Evolutionary conservation across 106 monocot genomes (phyloP), one percentile per base, ranked within the genome.

Genomic region (Posidonia australis): DNA sequence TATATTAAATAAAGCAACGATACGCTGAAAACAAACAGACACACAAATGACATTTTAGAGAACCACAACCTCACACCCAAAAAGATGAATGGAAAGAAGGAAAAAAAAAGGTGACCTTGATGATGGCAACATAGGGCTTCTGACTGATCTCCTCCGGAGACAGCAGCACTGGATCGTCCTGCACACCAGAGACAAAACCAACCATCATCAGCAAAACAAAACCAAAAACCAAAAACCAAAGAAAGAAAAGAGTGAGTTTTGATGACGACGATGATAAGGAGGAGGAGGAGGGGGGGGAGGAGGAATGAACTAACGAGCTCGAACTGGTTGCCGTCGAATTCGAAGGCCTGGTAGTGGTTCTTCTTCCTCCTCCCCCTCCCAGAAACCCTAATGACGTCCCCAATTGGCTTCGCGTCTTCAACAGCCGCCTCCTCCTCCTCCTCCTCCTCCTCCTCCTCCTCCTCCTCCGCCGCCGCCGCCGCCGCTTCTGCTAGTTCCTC

Each of bases 71-170:
- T 9, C 22, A 45, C 6, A 64, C n/a, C 25, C 13, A 26, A 47
- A 26, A 24, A 24, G 22, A n/a, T n/a, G 44, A 11, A 57, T 44
- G 21, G 18, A 58, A 44, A 5, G 22, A 44, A 22, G 16, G 20
- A 32, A 6, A 58, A 18, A 5, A 49, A 3, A 62, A 19, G 13
- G 12, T 75, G 29, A 87, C 96, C 80, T 90, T 96, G 60, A 96
- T 87, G 43, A 96, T 90, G 5, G 96, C 96, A 64, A 90, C 87
- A 64, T 96, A 96, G 1, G 96, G 96, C 42, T 96, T 96, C 64
- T 90, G 80, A 18, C 41, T 43, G 43, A 64, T 73, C 16, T 77
- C 75, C 46, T 84, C 96, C 2, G 90, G 90, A 17, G 90, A 74
- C 54, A 96, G 62, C 43, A 96, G 73, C 22, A 96, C 96, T 0